Evolutionary conservation across 2,329 filamentous ascomycete genomes (phyloP).

Genomic region (Hymenoscyphus fraxineus): DNA sequence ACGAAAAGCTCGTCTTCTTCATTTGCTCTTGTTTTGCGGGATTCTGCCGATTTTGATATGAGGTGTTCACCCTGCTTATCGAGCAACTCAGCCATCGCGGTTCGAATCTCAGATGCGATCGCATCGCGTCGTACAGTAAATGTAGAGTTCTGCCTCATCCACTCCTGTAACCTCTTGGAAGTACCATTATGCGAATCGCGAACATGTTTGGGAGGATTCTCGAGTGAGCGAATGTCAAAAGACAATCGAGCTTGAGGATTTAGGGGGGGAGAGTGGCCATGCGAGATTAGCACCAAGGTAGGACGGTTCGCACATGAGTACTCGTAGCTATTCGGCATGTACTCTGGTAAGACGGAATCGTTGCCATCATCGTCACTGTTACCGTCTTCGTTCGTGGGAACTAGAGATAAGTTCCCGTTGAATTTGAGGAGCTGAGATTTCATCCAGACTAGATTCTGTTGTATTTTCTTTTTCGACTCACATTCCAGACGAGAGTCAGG

Average conservation of each 20-base stretch:
- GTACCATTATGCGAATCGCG: constrained; percentile 21
- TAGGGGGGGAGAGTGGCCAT: constrained; percentile 20
- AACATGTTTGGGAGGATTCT: constrained; percentile 24
- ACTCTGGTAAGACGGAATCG: neutral
- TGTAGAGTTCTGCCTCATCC: constrained; percentile 14
- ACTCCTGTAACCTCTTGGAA: constrained; percentile 20
- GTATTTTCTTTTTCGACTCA: neutral
- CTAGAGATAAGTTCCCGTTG: neutral
- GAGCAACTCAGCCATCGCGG: constrained; percentile 6
- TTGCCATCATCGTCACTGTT: neutral
- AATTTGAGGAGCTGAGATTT: neutral
- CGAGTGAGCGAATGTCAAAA: constrained; percentile 21
- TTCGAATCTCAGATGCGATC: constrained; percentile 15
- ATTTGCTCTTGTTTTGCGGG: neutral
- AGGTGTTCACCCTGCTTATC: constrained; percentile 6
- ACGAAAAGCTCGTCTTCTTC: neutral
- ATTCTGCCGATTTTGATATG: neutral
- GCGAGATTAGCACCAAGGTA: constrained; percentile 18
- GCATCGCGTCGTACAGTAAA: constrained; percentile 17
- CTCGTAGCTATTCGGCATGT: neutral
- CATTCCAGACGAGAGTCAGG: neutral
- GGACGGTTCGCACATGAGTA: constrained; percentile 8
- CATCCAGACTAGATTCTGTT: neutral
- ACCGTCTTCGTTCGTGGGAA: neutral
- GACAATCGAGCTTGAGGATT: constrained; percentile 15